Evolutionary conservation across 225 moss, liverwort and hornwort species (phyloP).

Genomic region (Sphagnum tenellum): DNA sequence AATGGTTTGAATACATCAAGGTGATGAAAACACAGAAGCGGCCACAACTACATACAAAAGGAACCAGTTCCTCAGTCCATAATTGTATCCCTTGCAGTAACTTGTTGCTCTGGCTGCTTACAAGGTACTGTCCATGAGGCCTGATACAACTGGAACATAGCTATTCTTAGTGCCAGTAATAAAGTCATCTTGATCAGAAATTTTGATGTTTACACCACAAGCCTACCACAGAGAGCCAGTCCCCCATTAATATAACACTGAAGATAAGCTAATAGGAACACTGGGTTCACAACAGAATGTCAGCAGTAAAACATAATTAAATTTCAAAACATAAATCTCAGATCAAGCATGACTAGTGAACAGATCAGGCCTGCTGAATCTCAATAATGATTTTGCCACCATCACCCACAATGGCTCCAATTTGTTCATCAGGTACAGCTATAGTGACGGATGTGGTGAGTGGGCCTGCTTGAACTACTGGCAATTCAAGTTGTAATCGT

Average conservation of each 20-base stretch:
- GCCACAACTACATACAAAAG: no score
- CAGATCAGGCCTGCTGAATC: slow-evolving; percentile 31
- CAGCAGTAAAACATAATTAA: not conserved
- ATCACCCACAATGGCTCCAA: slow-evolving; percentile 45
- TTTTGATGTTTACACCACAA: slow-evolving; percentile 46
- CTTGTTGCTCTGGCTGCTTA: no score
- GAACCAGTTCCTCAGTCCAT: no score
- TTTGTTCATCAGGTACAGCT: slow-evolving; percentile 46
- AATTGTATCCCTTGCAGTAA: no score
- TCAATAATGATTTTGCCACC: slow-evolving; percentile 43
- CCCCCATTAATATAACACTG: not conserved
- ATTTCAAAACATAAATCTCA: not conserved
- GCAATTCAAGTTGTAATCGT: slow-evolving; percentile 33
- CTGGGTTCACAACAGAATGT: not conserved
- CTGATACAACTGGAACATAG: slow-evolving; percentile 13
- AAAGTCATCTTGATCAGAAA: slow-evolving; percentile 51
- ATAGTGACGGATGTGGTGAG: slow-evolving; percentile 40
- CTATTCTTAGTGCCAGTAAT: slow-evolving; percentile 35
- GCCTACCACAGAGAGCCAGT: slow-evolving; percentile 9
- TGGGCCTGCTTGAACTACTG: slow-evolving; percentile 41
- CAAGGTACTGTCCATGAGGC: no score
- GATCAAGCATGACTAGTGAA: no score
- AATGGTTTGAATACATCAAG: not conserved
- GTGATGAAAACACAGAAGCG: not conserved
- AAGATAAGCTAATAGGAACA: not conserved